Evolutionary conservation across 768 basidiomycete genomes (phyloP), one percentile per base, ranked within the genome.

Genomic region (Gyrodon lividus): DNA sequence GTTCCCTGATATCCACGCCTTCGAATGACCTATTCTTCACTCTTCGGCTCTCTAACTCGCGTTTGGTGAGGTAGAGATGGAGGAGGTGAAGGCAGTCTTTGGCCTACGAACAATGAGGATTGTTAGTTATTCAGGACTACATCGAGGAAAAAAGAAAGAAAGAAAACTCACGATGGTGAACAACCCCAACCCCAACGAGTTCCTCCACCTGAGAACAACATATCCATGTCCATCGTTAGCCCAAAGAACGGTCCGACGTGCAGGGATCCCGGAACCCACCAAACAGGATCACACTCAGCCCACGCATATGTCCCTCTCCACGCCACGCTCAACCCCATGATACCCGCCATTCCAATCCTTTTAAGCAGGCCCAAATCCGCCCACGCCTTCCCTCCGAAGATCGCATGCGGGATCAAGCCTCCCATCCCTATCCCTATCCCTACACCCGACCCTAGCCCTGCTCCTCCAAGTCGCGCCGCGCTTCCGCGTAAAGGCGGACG

Each of bases 251-350:
- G 13, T 16, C 17, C 38, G 7, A 9, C 48, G 22, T 10, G 9
- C 39, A n/a, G 28, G 35, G 41, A 40, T 4, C 19, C 26, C 23
- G 26, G 45, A 6, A 40, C 63, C 44, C 50, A 84, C 87, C 88
- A 90, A 14, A 89, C 83, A 13, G 88, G 88, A 65, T 89, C 88
- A 39, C 77, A 76, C 56, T 81, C 80, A 4, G 78, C 74, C 81
- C 85, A 86, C n/a, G 76, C 74, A 44, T 75, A 74, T 20, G 81
- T 79, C 20, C 83, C 83, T 16, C 79, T 75, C 73, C 77, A 77
- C 0, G 80, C 72, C 7, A 80, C 72, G 30, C 73, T 72, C 56
- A 82, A 59, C 0, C 78, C 72, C 46, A 80, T 50, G 50, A 61
- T 47, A 22, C 71, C 54, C 26, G 64, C 62, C 19, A 68, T 47